phyloP scores from a whole-genome alignment of 176 grass and related monocot species.

The Avena atlantica region DNA sequence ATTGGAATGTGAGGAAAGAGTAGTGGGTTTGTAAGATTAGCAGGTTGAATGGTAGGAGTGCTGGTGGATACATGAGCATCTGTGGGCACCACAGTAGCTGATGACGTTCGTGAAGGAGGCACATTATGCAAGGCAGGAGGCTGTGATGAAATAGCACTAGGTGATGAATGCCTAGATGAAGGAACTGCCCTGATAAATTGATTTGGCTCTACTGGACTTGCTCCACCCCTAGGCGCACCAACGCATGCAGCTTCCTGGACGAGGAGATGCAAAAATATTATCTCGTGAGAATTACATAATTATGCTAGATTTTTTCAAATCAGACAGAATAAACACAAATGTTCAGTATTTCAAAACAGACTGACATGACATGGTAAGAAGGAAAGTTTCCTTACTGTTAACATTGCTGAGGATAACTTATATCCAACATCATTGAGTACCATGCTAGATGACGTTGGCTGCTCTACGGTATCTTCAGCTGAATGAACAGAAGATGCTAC shows the following conservation, averaged over 20 bases:
- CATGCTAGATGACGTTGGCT: conserved; percentile 9
- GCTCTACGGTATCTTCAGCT: conserved; percentile 50
- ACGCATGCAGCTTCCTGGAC: conserved; percentile 47
- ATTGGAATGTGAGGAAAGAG: conserved; percentile 38
- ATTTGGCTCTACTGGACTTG: conserved; percentile 8
- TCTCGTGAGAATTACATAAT: conserved; percentile 8
- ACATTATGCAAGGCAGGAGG: conserved; percentile 39
- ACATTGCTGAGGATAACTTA: conserved; percentile 39
- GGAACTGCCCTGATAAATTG: conserved; percentile 32
- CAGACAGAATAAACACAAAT: background rate
- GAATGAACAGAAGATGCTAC: conserved; percentile 49
- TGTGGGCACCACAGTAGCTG: conserved; percentile 33
- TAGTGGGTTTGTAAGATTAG: conserved; percentile 43
- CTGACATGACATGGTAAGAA: background rate
- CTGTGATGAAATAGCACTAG: conserved; percentile 34
- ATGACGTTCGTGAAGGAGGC: conserved; percentile 40
- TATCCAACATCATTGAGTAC: conserved; percentile 23
- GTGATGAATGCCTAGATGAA: conserved; percentile 43
- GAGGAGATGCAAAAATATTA: conserved; percentile 9
- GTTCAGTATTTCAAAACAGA: background rate
- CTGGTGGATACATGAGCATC: conserved; percentile 52
- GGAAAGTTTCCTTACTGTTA: conserved; percentile 35
- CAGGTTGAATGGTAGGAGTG: conserved; percentile 21
- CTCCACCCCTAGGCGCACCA: conserved; percentile 37
- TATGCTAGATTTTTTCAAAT: background rate